These are phyloP conservation scores for Ceratorhiza oryzae-sativae DNA, from an alignment of 1,284 basidiomycete species.

Conservation along the genomic window DNA sequence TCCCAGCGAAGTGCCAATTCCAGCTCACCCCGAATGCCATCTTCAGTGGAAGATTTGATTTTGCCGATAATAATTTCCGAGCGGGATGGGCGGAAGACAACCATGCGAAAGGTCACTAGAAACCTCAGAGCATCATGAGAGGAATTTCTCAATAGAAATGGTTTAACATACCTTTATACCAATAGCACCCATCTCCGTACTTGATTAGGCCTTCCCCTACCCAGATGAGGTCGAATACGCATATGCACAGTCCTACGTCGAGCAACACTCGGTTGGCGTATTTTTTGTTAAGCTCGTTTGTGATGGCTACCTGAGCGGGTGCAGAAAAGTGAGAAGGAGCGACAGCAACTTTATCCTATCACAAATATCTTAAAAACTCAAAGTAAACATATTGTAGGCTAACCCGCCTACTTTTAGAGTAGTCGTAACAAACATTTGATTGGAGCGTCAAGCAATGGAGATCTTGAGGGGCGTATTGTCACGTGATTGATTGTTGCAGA, in stretches of 20 bases:
- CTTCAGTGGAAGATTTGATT: conserved; percentile 83
- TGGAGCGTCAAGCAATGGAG: not conserved
- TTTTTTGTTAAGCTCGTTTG: conserved; percentile 86
- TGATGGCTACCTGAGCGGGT: conserved; percentile 74
- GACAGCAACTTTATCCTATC: conserved; percentile 77
- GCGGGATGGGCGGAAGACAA: conserved; percentile 90
- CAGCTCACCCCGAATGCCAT: conserved; percentile 78
- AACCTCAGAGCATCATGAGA: conserved; percentile 14
- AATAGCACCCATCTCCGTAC: conserved; percentile 93
- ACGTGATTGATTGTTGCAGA: not conserved
- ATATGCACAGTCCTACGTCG: conserved; percentile 89
- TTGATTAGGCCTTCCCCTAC: conserved; percentile 91
- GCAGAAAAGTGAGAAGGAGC: conserved; percentile 77
- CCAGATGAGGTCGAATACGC: conserved; percentile 84
- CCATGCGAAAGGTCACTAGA: conserved; percentile 85
- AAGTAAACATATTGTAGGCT: not conserved
- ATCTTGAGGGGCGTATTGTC: not conserved
- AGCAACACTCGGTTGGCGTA: conserved; percentile 94
- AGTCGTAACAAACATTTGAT: conserved; percentile 23
- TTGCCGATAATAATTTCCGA: conserved; percentile 91
- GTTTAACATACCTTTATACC: conserved; percentile 80
- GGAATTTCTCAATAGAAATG: not conserved
- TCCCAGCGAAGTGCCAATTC: conserved; percentile 17
- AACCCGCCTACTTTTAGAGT: conserved; percentile 28
- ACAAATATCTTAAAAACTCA: not conserved